A percentile compares a stretch with the other conserved stretches of the same genome.
These are phyloP conservation scores for Colletotrichum sp. DNA, from an alignment of 2,329 filamentous ascomycete genomes.

Conservation along the genomic window DNA sequence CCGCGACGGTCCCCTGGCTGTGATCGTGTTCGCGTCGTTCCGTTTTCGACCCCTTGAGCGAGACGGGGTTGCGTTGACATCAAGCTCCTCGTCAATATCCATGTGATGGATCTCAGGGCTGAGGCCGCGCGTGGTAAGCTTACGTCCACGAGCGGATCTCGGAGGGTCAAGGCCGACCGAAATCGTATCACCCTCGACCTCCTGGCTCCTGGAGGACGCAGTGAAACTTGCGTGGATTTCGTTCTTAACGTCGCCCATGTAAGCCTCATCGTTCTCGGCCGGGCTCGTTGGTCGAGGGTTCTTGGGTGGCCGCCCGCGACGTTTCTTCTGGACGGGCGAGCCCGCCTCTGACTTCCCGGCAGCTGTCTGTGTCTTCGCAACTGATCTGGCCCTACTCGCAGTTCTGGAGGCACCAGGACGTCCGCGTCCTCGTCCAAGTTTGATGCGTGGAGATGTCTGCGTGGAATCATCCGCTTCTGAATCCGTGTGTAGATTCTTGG, in stretches of 20 bases:
- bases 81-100: constrained; percentile 2
- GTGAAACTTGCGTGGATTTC: constrained; percentile 2
- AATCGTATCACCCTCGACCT: not conserved
- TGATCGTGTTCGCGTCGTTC: not conserved
- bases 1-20: not conserved
- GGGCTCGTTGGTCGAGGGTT: constrained; percentile 3
- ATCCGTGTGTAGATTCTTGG: not conserved
- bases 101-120: not conserved
- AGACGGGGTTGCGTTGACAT: not conserved
- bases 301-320: constrained; percentile 16
- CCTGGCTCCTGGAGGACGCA: not conserved
- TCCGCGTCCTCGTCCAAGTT: not conserved
- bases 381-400: not conserved
- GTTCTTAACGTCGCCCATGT: not conserved
- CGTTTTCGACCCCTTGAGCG: not conserved
- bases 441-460: not conserved
- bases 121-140: not conserved
- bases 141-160: constrained; percentile 12
- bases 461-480: not conserved
- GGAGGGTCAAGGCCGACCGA: constrained; percentile 2
- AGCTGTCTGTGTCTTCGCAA: not conserved
- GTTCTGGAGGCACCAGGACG: not conserved
- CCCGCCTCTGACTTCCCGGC: not conserved
- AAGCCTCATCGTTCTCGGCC: not conserved
- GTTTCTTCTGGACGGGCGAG: constrained; percentile 6